Conservation (phyloP, 176 grass and related monocot genomes). For the Echinochloa phyllopogon region DNA sequence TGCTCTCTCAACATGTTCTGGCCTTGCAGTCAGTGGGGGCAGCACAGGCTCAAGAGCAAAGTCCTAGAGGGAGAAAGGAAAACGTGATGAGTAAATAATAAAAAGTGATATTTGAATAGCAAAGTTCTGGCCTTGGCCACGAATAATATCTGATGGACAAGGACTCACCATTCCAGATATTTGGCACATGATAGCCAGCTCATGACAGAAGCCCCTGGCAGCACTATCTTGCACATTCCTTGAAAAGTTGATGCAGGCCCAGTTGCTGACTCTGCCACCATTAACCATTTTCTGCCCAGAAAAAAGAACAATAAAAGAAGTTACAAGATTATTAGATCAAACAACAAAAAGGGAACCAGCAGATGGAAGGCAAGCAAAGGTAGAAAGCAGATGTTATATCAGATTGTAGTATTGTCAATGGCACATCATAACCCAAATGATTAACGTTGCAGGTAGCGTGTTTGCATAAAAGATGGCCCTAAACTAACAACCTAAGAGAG, state of each 20-base stretch:
- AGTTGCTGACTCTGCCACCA: slow-evolving; percentile 73
- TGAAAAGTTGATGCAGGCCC: slow-evolving; percentile 84
- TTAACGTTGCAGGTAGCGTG: background rate
- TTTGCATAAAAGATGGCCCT: background rate
- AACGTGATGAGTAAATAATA: background rate
- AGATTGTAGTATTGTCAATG: background rate
- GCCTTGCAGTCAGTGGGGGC: slow-evolving; percentile 66
- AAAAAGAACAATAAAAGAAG: slow-evolving; percentile 39
- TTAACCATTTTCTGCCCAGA: slow-evolving; percentile 82
- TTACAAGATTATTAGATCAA: background rate
- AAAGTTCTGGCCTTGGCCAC: background rate
- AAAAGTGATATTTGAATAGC: background rate
- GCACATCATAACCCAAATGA: background rate
- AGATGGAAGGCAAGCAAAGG: background rate
- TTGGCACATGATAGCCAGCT: slow-evolving; percentile 86
- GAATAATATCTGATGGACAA: slow-evolving; percentile 12
- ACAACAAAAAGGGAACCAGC: background rate
- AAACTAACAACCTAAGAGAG: background rate
- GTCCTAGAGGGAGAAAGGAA: slow-evolving; percentile 47
- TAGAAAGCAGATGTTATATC: slow-evolving; percentile 7
- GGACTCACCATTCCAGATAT: slow-evolving; percentile 83
- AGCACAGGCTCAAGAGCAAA: slow-evolving; percentile 79
- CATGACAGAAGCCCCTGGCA: slow-evolving; percentile 74
- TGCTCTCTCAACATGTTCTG: slow-evolving; percentile 83
- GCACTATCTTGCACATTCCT: slow-evolving; percentile 76